Evolutionary conservation across 768 basidiomycete species (phyloP), one percentile per base, ranked within the genome.

Genomic region (Pleurotus salmoneostramineus): DNA sequence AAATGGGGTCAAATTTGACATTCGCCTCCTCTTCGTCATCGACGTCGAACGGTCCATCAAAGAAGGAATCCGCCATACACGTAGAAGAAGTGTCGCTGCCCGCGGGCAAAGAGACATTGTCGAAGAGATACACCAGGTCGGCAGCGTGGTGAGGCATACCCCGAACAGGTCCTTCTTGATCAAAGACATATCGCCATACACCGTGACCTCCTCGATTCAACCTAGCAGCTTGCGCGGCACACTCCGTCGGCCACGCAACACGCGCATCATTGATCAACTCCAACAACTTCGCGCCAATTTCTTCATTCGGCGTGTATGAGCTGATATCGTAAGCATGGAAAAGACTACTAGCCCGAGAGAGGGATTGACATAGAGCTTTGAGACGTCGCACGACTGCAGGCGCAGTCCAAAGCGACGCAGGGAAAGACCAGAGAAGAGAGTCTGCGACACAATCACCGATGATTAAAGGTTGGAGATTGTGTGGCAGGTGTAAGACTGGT

Each of bases 101-200:
- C 5, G 72, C 73, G 15, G 84, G 83, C 1, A 85, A 73, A 6
- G 87, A 84, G 33, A 85, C 79, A 60, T 83, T 91, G 71, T 89
- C 89, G 69, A 91, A 92, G 50, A 92, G 78, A 68, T 91, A 92
- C 57, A 89, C 77, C 45, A 92, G 71, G 67, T 91, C 90, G 0
- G 83, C 83, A 1, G 80, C 83, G 65, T 91, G 87, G 65, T 89
- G 89, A 2, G 88, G 83, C 15, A 82, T 68, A 11, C 83, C 83
- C 48, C 83, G 77, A 21, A 78, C 74, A 6, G 89, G 87, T 1
- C 86, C 82, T 63, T 89, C 90, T 71, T 92, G 90, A 69, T 92
- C 90, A 66, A 92, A 92, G 14, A 89, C 83, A 63, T 89, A 92
- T 58, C 90, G 79, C 84, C 85, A 92, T 4, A 90, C 88, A n/a